Evolutionary conservation across 2,329 filamentous ascomycete species (phyloP).

Genomic region (Aspergillus pseudoterreus): DNA sequence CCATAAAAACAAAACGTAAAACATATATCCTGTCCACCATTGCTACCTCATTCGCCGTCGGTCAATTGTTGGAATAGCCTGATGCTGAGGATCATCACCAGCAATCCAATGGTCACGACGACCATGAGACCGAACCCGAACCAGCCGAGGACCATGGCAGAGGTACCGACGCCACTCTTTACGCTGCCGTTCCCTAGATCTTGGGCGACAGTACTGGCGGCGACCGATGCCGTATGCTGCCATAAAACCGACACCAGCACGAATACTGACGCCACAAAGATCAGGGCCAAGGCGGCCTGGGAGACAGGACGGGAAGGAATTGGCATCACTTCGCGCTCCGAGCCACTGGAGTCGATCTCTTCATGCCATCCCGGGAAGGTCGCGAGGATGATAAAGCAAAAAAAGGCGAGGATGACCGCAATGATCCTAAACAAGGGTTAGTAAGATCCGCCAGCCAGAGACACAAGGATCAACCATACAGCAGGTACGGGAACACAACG

Average conservation of each 20-base stretch:
- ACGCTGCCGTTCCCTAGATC: slow-evolving; percentile 89
- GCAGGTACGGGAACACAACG: slow-evolving; percentile 94
- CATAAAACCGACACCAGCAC: slow-evolving; percentile 60
- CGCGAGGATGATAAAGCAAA: slow-evolving; percentile 89
- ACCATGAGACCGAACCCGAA: slow-evolving; percentile 92
- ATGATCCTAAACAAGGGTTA: slow-evolving; percentile 65
- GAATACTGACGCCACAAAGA: slow-evolving; percentile 68
- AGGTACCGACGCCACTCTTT: slow-evolving; percentile 81
- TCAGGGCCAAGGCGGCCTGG: slow-evolving; percentile 87
- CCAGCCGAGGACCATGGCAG: slow-evolving; percentile 96
- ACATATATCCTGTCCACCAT: background rate
- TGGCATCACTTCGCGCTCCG: slow-evolving; percentile 85
- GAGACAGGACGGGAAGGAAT: slow-evolving; percentile 91
- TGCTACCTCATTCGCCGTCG: slow-evolving; percentile 33
- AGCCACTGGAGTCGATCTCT: slow-evolving; percentile 74
- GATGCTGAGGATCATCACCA: slow-evolving; percentile 97
- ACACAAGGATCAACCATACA: slow-evolving; percentile 58
- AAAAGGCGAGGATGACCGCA: slow-evolving; percentile 93
- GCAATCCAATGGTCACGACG: slow-evolving; percentile 86
- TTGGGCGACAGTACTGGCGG: slow-evolving; percentile 87
- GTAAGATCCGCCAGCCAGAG: background rate
- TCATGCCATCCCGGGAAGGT: slow-evolving; percentile 98
- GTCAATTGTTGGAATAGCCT: slow-evolving; percentile 65
- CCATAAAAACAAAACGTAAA: slow-evolving; percentile 5
- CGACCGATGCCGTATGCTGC: slow-evolving; percentile 88